phyloP scores from a whole-genome alignment of 2,329 filamentous ascomycete species.

The Ambrosiella xylebori region DNA sequence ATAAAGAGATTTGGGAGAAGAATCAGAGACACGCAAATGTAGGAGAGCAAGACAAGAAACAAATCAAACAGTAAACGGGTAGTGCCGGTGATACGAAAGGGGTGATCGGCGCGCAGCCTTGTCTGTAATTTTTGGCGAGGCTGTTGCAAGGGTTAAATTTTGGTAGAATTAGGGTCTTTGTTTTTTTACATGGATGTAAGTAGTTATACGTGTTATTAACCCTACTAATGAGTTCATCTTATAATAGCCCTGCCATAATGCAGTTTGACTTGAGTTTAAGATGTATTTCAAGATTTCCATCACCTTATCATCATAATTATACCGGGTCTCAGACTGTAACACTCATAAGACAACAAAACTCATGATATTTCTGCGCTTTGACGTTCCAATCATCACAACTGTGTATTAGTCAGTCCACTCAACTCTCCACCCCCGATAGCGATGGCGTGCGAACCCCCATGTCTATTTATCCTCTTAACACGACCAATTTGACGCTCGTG shows the following conservation, averaged over 20 bases:
- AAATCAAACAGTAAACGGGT: background rate
- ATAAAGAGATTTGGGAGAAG: too few relatives aligned
- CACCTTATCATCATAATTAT: too few relatives aligned
- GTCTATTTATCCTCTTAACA: background rate
- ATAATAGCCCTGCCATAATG: too few relatives aligned
- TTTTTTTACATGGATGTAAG: background rate
- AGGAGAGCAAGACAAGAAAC: too few relatives aligned
- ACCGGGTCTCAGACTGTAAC: too few relatives aligned
- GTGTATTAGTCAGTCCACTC: background rate
- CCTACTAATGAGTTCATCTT: background rate
- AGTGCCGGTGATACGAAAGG: background rate
- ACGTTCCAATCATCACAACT: background rate
- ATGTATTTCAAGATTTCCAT: too few relatives aligned
- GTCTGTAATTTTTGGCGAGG: constrained; percentile 4
- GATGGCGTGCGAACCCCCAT: constrained; percentile 6
- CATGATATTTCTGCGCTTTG: background rate
- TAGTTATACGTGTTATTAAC: background rate
- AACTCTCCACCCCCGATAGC: background rate
- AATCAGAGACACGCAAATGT: too few relatives aligned
- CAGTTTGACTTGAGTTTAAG: too few relatives aligned
- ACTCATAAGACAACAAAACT: too few relatives aligned
- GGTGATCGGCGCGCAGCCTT: constrained; percentile 5
- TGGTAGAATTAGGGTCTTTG: background rate
- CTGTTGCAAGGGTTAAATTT: background rate
- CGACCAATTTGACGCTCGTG: background rate